phyloP scores from a whole-genome alignment of 768 basidiomycete genomes.

The Lactarius evosmus region DNA sequence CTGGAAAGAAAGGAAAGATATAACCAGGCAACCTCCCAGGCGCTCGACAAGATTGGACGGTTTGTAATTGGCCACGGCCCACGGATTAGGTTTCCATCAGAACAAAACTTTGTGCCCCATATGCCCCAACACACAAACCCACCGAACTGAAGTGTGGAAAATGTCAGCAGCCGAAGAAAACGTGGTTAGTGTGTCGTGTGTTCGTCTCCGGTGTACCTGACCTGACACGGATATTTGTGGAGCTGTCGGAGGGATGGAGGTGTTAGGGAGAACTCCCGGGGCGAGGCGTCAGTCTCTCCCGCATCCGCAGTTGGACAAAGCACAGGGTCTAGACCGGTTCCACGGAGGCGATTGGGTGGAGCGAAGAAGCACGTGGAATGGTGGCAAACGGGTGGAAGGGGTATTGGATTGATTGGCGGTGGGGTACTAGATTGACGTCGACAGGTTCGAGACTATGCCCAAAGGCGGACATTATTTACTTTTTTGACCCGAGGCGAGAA shows the following conservation, averaged over 20 bases:
- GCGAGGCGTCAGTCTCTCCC: not conserved
- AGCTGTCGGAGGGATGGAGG: constrained; percentile 12
- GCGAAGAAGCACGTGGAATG: constrained; percentile 16
- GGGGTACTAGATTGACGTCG: constrained; percentile 4
- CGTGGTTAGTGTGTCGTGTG: not conserved
- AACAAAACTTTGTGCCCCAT: constrained; percentile 2
- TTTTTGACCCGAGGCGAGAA: not conserved
- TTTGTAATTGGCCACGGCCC: constrained; percentile 21
- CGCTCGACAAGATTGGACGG: constrained; percentile 21
- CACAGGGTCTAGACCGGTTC: constrained; percentile 17
- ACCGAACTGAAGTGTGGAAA: constrained; percentile 7
- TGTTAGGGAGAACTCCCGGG: not conserved
- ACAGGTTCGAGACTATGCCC: constrained; percentile 19
- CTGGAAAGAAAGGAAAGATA: constrained; percentile 8
- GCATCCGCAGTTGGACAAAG: not conserved
- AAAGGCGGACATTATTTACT: not conserved
- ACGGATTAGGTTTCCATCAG: constrained; percentile 23
- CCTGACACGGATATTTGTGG: not conserved
- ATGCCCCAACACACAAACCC: not conserved
- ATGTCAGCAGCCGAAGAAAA: not conserved
- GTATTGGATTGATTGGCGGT: constrained; percentile 14
- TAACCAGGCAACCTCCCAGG: constrained; percentile 8
- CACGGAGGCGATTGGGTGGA: constrained; percentile 23
- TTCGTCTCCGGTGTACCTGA: not conserved
- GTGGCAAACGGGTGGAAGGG: constrained; percentile 11